Evolutionary conservation across 495 filamentous ascomycete species (phyloP).

Genomic region (Talaromyces liani): DNA sequence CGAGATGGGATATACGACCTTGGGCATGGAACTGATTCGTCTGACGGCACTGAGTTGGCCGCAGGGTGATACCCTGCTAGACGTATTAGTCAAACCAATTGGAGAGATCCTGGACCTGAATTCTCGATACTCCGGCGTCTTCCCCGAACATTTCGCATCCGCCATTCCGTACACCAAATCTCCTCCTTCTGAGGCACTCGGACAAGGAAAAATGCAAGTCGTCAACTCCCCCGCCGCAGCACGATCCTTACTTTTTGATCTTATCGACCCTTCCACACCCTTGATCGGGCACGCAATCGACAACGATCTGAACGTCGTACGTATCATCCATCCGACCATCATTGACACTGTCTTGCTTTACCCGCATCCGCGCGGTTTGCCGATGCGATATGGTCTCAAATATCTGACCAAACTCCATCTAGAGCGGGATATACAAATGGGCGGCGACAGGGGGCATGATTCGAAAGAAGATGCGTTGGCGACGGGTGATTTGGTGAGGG

Average conservation of each 20-base stretch:
- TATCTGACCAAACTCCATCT: conserved; percentile 57
- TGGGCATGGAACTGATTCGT: conserved; percentile 81
- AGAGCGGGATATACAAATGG: conserved; percentile 69
- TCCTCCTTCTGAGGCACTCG: conserved; percentile 8
- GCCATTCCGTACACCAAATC: conserved; percentile 50
- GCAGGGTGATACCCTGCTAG: conserved; percentile 60
- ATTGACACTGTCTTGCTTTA: conserved; percentile 84
- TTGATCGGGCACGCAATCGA: conserved; percentile 91
- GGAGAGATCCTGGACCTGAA: conserved; percentile 90
- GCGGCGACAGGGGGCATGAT: conserved; percentile 67
- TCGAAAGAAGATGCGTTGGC: conserved; percentile 81
- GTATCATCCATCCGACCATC: conserved; percentile 76
- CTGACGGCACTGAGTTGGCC: conserved; percentile 87
- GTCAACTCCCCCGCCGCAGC: conserved; percentile 65
- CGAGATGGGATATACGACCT: conserved; percentile 91
- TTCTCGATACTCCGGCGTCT: conserved; percentile 80
- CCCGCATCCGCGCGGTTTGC: conserved; percentile 68
- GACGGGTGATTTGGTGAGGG: conserved; percentile 75
- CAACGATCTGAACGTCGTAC: conserved; percentile 80
- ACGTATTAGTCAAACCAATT: conserved; percentile 77
- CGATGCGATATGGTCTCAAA: conserved; percentile 67
- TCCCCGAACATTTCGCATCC: conserved; percentile 59
- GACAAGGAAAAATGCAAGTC: conserved; percentile 44
- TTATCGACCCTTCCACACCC: conserved; percentile 66
- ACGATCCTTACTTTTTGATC: conserved; percentile 60